Percentiles rank a stretch among this genome's conserved stretches.
Evolutionary conservation across 805 yeast genomes (phyloP).

Genomic region (Yarrowia hollandica): DNA sequence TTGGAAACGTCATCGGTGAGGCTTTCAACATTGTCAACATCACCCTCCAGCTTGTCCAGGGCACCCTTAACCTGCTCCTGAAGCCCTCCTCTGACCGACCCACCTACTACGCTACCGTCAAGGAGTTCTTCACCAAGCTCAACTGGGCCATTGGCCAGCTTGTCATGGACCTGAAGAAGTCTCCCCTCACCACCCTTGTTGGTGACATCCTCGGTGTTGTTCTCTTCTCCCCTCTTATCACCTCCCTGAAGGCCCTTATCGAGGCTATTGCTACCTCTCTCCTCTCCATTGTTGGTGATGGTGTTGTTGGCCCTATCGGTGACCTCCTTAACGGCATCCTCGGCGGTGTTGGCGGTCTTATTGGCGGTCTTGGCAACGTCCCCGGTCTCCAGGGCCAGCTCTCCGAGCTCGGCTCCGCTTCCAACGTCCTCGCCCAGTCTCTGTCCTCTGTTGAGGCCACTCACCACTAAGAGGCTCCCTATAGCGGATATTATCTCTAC

Average conservation of each 20-base stretch:
- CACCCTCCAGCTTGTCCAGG: conserved; percentile 29
- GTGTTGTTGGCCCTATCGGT: conserved; percentile 27
- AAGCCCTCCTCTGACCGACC: conserved; percentile 27
- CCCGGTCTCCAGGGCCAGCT: conserved; percentile 28
- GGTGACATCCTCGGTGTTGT: conserved; percentile 28
- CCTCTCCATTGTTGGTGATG: conserved; percentile 24
- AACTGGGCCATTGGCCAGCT: conserved; percentile 28
- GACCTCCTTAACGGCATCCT: conserved; percentile 26
- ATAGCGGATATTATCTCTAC: conserved; percentile 23
- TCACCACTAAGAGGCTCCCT: conserved; percentile 22
- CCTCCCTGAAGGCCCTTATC: conserved; percentile 17
- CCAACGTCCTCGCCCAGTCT: conserved; percentile 21
- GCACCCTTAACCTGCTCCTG: conserved; percentile 26
- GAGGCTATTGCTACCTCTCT: conserved; percentile 12
- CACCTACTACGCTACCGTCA: conserved; percentile 27
- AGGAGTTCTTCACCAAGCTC: conserved; percentile 27
- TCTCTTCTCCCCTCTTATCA: conserved; percentile 27
- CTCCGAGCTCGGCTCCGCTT: conserved; percentile 4
- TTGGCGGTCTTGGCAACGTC: conserved; percentile 10
- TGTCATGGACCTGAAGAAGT: conserved; percentile 27
- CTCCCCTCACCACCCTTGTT: conserved; percentile 28
- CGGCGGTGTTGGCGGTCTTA: conserved; percentile 21
- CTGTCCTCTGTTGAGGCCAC: conserved; percentile 1
- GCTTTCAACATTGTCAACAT: conserved; percentile 28
- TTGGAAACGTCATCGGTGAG: conserved; percentile 21